A percentile compares a stretch with the other conserved stretches of the same genome.
Conservation (phyloP, 2,329 filamentous ascomycete genomes). For the Raffaelea deltoideospora region DNA sequence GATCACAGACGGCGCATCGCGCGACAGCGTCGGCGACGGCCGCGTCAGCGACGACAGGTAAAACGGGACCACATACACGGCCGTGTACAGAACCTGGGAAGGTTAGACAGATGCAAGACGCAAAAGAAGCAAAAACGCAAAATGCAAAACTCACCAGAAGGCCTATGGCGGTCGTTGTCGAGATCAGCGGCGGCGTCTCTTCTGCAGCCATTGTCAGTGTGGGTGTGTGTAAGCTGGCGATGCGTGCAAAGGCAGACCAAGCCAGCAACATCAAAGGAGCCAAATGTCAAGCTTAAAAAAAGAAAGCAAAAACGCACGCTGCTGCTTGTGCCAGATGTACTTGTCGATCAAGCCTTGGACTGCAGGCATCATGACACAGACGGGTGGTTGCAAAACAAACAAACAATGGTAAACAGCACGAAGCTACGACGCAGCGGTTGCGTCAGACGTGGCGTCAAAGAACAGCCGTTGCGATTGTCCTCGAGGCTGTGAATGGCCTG, state of each 20-base stretch:
- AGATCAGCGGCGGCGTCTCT: conserved; percentile 22
- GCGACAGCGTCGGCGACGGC: conserved; percentile 61
- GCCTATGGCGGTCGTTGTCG: conserved; percentile 19
- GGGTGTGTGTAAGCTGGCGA: conserved; percentile 11
- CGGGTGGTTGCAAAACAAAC: neutral
- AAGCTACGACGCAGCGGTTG: neutral
- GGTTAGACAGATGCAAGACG: conserved; percentile 1
- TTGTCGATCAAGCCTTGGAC: conserved; percentile 11
- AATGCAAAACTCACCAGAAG: conserved; percentile 18
- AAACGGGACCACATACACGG: conserved; percentile 80
- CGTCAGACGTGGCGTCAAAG: too few relatives aligned
- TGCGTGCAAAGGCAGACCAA: neutral
- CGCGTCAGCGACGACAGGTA: conserved; percentile 70
- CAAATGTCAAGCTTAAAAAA: neutral
- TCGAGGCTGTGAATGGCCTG: too few relatives aligned
- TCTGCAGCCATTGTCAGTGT: conserved; percentile 2
- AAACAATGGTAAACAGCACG: neutral
- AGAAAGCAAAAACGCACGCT: conserved; percentile 6
- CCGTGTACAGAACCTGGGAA: conserved; percentile 63
- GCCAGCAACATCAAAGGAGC: neutral
- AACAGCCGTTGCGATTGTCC: too few relatives aligned
- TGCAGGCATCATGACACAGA: conserved; percentile 9
- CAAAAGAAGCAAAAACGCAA: conserved; percentile 7
- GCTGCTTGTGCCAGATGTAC: conserved; percentile 9
- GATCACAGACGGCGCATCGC: conserved; percentile 84